Conservation (phyloP, 495 filamentous ascomycete species). For the Penicillium daleae region DNA sequence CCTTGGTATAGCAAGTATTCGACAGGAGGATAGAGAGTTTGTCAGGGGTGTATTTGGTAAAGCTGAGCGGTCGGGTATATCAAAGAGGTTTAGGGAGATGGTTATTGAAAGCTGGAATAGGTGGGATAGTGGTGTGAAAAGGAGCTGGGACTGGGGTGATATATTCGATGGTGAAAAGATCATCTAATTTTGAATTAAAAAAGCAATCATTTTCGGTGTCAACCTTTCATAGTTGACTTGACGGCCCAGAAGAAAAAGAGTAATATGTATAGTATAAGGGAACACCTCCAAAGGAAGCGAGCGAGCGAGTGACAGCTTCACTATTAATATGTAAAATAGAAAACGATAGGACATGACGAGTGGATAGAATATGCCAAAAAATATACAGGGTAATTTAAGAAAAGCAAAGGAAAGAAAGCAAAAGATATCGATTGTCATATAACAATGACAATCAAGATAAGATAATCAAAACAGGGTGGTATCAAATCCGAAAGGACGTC, state of each 20-base stretch:
- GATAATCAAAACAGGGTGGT: constrained; percentile 27
- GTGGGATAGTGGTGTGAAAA: constrained; percentile 5
- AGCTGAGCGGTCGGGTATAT: background rate
- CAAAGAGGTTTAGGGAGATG: background rate
- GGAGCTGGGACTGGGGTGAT: constrained; percentile 11
- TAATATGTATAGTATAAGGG: constrained; percentile 17
- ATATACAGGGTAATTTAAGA: constrained; percentile 26
- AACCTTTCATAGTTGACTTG: background rate
- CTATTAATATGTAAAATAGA: constrained; percentile 31
- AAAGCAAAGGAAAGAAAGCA: background rate
- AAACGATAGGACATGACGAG: constrained; percentile 26
- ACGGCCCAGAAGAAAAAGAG: background rate
- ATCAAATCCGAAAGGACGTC: constrained; percentile 38
- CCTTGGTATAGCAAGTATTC: constrained; percentile 9
- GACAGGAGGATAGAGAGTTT: constrained; percentile 4
- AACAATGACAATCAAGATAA: constrained; percentile 2
- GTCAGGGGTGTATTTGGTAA: constrained; percentile 5
- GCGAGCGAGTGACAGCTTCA: constrained; percentile 23
- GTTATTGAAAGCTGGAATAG: constrained; percentile 1
- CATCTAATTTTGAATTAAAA: background rate
- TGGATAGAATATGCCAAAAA: constrained; percentile 12
- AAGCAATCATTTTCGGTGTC: too few relatives aligned
- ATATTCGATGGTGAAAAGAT: too few relatives aligned
- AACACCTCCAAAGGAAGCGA: constrained; percentile 5
- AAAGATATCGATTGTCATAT: constrained; percentile 16